A percentile compares a stretch with the other conserved stretches of the same genome.
Conservation (phyloP, 345 rosid genomes). For the Populus euphratica region DNA sequence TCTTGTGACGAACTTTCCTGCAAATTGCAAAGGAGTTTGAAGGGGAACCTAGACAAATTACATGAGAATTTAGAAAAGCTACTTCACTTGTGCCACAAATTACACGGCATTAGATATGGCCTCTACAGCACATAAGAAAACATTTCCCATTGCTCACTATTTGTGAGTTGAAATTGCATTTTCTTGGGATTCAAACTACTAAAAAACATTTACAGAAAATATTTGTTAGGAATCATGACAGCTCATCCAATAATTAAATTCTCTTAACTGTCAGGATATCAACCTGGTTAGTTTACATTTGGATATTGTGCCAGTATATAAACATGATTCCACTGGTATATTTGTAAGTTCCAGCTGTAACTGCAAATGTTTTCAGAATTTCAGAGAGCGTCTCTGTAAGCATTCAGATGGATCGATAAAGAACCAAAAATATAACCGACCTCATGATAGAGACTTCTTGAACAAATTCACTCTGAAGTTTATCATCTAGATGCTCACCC, state of each 20-base stretch:
- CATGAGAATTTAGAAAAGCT: neutral
- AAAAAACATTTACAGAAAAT: neutral
- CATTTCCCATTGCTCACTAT: neutral
- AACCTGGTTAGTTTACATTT: neutral
- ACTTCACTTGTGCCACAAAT: neutral
- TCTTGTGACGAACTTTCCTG: constrained; percentile 63
- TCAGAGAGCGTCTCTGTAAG: neutral
- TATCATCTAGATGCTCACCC: constrained; percentile 29
- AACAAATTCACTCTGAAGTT: constrained; percentile 34
- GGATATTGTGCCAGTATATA: neutral
- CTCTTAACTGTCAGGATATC: neutral
- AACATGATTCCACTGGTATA: neutral
- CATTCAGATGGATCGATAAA: neutral
- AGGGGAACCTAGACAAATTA: neutral
- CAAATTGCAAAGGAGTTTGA: neutral
- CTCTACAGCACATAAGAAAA: neutral
- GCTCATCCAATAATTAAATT: neutral
- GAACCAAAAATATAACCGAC: constrained; percentile 11
- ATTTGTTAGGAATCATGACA: neutral
- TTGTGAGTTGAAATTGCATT: neutral
- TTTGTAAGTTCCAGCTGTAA: neutral
- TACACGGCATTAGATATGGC: neutral
- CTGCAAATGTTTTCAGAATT: constrained; percentile 2
- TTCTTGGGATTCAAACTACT: neutral
- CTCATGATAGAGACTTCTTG: constrained; percentile 48